phyloP scores from a whole-genome alignment of 768 basidiomycete genomes.

The Agaricus subrufescens region DNA sequence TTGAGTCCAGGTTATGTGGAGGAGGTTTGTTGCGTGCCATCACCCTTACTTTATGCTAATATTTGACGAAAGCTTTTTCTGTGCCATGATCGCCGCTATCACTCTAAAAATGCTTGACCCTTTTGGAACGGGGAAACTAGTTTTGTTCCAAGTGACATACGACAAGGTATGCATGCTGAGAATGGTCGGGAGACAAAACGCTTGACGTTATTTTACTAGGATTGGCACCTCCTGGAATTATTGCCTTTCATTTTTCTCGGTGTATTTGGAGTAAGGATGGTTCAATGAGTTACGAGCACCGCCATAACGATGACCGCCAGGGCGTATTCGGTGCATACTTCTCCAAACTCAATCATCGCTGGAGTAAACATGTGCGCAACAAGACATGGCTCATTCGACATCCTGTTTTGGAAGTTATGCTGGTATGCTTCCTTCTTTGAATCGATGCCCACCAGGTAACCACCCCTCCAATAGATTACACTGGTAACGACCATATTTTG shows the following conservation, averaged over 20 bases:
- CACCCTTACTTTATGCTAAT: slow-evolving; percentile 19
- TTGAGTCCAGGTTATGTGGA: slow-evolving; percentile 76
- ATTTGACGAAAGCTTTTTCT: slow-evolving; percentile 73
- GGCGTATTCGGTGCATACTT: slow-evolving; percentile 94
- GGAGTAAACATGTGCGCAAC: slow-evolving; percentile 80
- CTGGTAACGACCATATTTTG: slow-evolving; percentile 70
- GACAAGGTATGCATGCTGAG: slow-evolving; percentile 50
- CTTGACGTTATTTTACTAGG: slow-evolving; percentile 35
- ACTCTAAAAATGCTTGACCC: slow-evolving; percentile 92
- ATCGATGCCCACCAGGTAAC: slow-evolving; percentile 1
- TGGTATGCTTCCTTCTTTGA: slow-evolving; percentile 43
- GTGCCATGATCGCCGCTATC: slow-evolving; percentile 95
- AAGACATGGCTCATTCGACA: slow-evolving; percentile 77
- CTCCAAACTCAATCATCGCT: slow-evolving; percentile 85
- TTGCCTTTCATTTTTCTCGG: slow-evolving; percentile 83
- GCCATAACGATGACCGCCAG: slow-evolving; percentile 28
- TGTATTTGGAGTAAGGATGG: slow-evolving; percentile 69
- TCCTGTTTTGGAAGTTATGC: slow-evolving; percentile 76
- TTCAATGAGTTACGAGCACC: not conserved
- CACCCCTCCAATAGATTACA: slow-evolving; percentile 53
- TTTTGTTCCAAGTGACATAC: slow-evolving; percentile 88
- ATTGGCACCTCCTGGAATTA: slow-evolving; percentile 92
- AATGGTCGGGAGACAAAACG: not conserved
- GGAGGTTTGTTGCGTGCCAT: slow-evolving; percentile 54
- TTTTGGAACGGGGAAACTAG: slow-evolving; percentile 91